Evolutionary conservation across 169 alveolate species (phyloP).

Genomic region (Eimeria tenella): DNA sequence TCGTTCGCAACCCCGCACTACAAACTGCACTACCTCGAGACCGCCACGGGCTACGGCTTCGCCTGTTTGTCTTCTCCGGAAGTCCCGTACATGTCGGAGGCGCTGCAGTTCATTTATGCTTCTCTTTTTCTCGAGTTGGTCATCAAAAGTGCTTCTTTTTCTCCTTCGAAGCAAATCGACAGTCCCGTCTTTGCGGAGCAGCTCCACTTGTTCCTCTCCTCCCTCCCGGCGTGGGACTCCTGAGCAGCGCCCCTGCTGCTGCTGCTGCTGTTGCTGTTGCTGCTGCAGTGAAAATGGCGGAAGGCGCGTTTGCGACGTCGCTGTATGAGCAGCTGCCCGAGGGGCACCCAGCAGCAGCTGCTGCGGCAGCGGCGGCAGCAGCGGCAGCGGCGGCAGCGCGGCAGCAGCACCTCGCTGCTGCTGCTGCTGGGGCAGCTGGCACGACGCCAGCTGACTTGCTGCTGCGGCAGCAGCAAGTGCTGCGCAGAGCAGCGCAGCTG

Average conservation of each 20-base stretch:
- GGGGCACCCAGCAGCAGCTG: not conserved
- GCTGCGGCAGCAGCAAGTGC: slow-evolving; percentile 39
- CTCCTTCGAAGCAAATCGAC: slow-evolving; percentile 1
- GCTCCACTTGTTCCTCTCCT: slow-evolving; percentile 24
- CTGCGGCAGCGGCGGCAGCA: not conserved
- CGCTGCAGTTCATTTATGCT: slow-evolving; percentile 48
- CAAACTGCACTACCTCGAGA: slow-evolving; percentile 64
- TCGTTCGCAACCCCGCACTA: slow-evolving; percentile 42
- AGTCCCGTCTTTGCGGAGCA: slow-evolving; percentile 46
- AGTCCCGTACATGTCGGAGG: slow-evolving; percentile 44
- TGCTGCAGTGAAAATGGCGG: slow-evolving; percentile 3
- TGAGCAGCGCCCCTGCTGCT: slow-evolving; percentile 42
- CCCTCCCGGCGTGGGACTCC: slow-evolving; percentile 13
- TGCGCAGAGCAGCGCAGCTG: slow-evolving; percentile 45
- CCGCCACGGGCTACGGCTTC: slow-evolving; percentile 75
- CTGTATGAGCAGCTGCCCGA: slow-evolving; percentile 33
- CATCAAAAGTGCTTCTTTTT: slow-evolving; percentile 49
- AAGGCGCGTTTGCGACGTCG: slow-evolving; percentile 37
- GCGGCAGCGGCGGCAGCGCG: not conserved
- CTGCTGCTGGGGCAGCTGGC: not conserved
- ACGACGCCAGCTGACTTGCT: not conserved
- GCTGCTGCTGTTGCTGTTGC: slow-evolving; percentile 36
- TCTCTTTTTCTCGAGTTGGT: slow-evolving; percentile 50
- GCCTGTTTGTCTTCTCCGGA: slow-evolving; percentile 78
- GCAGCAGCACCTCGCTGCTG: not conserved